A percentile compares a stretch with the other conserved stretches of the same genome.
Evolutionary conservation across 257 asterid genomes (phyloP).

Genomic region (Anisodus tanguticus): DNA sequence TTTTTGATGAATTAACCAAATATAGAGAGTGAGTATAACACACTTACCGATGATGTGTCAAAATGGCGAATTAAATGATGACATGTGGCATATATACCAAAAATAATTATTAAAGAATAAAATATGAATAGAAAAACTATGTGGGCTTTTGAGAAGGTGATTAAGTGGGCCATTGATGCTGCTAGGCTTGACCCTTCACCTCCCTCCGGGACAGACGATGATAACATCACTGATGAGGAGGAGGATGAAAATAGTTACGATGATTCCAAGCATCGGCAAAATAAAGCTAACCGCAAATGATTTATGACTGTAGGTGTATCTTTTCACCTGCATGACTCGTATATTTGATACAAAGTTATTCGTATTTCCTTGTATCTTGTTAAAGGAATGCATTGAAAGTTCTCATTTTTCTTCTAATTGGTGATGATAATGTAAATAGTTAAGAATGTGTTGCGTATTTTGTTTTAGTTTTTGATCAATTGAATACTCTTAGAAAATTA

Average conservation of each 20-base stretch:
- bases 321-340: not conserved
- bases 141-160: constrained; percentile 78
- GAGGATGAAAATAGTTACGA: constrained; percentile 24
- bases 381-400: not conserved
- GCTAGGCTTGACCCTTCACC: constrained; percentile 92
- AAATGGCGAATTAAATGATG: no score
- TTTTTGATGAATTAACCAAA: no score
- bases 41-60: no score
- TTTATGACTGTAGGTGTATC: constrained; percentile 11
- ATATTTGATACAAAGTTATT: not conserved
- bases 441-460: no score
- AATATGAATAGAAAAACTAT: no score
- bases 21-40: no score
- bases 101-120: no score
- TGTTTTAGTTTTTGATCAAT: no score
- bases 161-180: constrained; percentile 88
- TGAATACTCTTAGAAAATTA: not conserved
- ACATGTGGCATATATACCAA: no score
- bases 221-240: constrained; percentile 22
- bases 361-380: not conserved
- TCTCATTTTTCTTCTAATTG: not conserved
- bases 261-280: constrained; percentile 21
- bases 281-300: constrained; percentile 39
- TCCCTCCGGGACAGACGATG: constrained; percentile 55
- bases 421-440: not conserved